Evolutionary conservation across 352 stramenopile species (phyloP).

Genomic region (Globisporangium paroecandrum): DNA sequence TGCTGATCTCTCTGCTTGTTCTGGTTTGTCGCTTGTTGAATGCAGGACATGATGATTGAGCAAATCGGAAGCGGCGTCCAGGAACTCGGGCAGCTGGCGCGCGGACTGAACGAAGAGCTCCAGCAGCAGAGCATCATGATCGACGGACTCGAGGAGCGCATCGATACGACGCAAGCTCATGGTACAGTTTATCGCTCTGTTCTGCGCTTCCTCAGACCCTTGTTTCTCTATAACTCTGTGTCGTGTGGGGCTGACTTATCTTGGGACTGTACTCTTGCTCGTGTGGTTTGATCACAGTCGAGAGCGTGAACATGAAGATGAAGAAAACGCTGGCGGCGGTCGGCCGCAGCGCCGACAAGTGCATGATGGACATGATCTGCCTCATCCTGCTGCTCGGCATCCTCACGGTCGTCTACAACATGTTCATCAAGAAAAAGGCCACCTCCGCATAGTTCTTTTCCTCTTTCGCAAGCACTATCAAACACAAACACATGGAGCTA

Average conservation of each 20-base stretch:
- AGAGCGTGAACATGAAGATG: conserved; percentile 86
- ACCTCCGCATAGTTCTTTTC: background rate
- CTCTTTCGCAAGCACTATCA: background rate
- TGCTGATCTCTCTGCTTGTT: background rate
- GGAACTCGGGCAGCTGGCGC: conserved; percentile 69
- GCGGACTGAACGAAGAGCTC: conserved; percentile 79
- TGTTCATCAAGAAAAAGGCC: conserved; percentile 79
- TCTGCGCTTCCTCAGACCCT: background rate
- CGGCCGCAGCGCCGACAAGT: conserved; percentile 74
- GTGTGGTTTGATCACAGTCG: conserved; percentile 34
- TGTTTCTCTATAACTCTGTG: background rate
- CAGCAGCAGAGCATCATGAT: conserved; percentile 88
- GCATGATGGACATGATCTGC: conserved; percentile 90
- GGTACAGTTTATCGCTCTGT: conserved; percentile 28
- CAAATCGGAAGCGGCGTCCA: conserved; percentile 81
- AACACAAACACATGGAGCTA: background rate
- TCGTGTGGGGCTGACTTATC: background rate
- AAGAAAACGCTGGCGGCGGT: conserved; percentile 75
- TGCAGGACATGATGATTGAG: conserved; percentile 81
- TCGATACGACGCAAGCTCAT: conserved; percentile 75
- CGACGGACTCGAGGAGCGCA: conserved; percentile 72
- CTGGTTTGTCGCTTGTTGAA: background rate
- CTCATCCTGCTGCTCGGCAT: conserved; percentile 83
- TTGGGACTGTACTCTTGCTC: background rate
- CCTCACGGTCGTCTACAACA: conserved; percentile 84